Evolutionary conservation across 768 basidiomycete genomes (phyloP).

Genomic region (Hericium alpestre): DNA sequence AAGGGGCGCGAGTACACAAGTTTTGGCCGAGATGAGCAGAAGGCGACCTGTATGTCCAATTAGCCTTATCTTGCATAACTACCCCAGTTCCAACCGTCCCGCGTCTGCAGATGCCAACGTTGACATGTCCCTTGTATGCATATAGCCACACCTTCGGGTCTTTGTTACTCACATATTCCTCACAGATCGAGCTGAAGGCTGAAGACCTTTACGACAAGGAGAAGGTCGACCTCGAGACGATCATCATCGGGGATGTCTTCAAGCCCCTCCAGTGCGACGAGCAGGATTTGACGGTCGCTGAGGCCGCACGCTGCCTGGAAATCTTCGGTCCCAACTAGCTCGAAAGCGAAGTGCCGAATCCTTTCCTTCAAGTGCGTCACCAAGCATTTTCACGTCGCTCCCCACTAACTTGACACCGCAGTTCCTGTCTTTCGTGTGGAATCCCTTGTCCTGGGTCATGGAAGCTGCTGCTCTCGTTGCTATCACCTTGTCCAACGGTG

Average conservation of each 20-base stretch:
- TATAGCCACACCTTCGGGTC: not conserved
- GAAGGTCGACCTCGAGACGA: slow-evolving; percentile 97
- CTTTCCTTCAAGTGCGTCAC: slow-evolving; percentile 35
- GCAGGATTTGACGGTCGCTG: slow-evolving; percentile 62
- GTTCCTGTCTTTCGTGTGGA: slow-evolving; percentile 99
- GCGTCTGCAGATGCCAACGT: slow-evolving; percentile 63
- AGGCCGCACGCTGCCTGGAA: slow-evolving; percentile 75
- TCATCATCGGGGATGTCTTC: slow-evolving; percentile 95
- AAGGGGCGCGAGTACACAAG: slow-evolving; percentile 85
- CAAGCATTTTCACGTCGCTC: not conserved
- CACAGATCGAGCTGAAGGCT: slow-evolving; percentile 78
- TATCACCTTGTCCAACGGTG: slow-evolving; percentile 92
- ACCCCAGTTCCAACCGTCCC: slow-evolving; percentile 10
- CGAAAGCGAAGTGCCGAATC: slow-evolving; percentile 81
- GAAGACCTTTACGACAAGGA: slow-evolving; percentile 97
- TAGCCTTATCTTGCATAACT: not conserved
- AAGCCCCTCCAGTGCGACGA: slow-evolving; percentile 87
- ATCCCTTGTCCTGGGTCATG: slow-evolving; percentile 99
- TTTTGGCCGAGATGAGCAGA: slow-evolving; percentile 59
- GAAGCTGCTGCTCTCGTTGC: slow-evolving; percentile 92
- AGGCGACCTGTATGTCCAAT: slow-evolving; percentile 51
- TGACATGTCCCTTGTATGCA: slow-evolving; percentile 65
- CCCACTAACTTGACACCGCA: slow-evolving; percentile 15
- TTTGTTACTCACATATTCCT: not conserved
- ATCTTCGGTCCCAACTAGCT: slow-evolving; percentile 96